Percentiles rank a stretch among this genome's conserved stretches.
Evolutionary conservation across 768 basidiomycete species (phyloP).

Genomic region (Cyclocybe cylindracea): DNA sequence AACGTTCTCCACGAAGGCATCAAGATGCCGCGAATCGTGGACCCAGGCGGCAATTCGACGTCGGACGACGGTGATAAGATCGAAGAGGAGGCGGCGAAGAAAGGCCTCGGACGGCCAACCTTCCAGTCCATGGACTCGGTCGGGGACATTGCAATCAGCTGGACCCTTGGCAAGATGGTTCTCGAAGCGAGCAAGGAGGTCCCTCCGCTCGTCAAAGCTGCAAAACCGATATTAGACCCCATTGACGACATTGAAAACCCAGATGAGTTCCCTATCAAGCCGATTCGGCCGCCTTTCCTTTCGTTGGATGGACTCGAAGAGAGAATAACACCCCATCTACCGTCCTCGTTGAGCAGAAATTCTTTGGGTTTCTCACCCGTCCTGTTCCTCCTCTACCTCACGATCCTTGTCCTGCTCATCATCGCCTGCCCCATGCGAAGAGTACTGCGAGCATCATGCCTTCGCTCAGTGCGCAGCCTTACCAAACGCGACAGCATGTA

Average conservation of each 20-base stretch:
- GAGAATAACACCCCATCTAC: conserved; percentile 65
- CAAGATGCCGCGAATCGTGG: conserved; percentile 89
- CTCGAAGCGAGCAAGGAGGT: conserved; percentile 93
- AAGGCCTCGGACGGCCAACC: conserved; percentile 78
- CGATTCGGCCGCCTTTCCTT: conserved; percentile 64
- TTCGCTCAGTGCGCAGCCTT: conserved; percentile 43
- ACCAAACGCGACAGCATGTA: conserved; percentile 34
- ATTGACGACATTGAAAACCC: conserved; percentile 63
- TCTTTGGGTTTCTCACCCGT: conserved; percentile 76
- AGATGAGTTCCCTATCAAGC: conserved; percentile 54
- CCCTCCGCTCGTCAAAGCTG: conserved; percentile 41
- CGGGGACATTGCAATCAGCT: conserved; percentile 90
- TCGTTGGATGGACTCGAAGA: conserved; percentile 64
- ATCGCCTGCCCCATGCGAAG: conserved; percentile 60
- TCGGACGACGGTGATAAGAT: conserved; percentile 66
- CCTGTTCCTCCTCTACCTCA: conserved; percentile 55
- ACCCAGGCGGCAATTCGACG: conserved; percentile 78
- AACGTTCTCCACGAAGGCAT: conserved; percentile 97
- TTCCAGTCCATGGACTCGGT: conserved; percentile 96
- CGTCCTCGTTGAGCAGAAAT: conserved; percentile 57
- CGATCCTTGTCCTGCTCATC: conserved; percentile 43
- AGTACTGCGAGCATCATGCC: conserved; percentile 45
- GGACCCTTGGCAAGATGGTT: conserved; percentile 99
- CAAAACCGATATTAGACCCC: conserved; percentile 70
- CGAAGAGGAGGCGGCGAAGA: conserved; percentile 72